Conservation (phyloP, 1,284 basidiomycete genomes). For the Ceratobasidium theobromae region DNA sequence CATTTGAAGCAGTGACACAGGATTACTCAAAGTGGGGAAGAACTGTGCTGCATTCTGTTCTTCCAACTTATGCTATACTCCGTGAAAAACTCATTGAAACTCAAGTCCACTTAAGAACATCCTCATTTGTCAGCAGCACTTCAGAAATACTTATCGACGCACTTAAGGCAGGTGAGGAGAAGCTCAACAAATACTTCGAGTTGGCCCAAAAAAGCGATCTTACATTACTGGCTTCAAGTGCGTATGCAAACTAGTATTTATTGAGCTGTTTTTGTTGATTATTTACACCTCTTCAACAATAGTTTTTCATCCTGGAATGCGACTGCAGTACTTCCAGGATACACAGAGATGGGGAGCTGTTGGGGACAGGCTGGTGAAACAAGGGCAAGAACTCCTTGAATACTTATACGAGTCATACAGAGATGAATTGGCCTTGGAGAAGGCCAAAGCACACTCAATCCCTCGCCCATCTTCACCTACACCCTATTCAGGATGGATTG, state of each 20-base stretch:
- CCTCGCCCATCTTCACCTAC: background rate
- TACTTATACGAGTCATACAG: slow-evolving; percentile 1
- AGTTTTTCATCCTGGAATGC: slow-evolving; percentile 10
- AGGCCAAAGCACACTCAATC: background rate
- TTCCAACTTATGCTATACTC: background rate
- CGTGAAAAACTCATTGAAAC: background rate
- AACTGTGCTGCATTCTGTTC: background rate
- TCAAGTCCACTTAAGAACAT: background rate
- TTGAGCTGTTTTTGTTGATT: background rate
- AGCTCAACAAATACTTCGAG: slow-evolving; percentile 2
- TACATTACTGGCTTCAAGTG: background rate
- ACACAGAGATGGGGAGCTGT: background rate
- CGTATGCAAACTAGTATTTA: background rate
- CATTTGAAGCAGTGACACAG: background rate
- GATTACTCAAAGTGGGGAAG: background rate
- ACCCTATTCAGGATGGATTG: background rate
- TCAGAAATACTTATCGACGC: background rate
- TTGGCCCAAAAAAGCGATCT: slow-evolving; percentile 3
- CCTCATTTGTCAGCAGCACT: background rate
- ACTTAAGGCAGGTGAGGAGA: background rate
- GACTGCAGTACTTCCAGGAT: background rate
- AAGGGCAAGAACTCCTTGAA: background rate
- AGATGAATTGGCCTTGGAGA: background rate
- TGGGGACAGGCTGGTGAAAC: background rate
- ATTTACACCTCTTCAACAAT: background rate